phyloP scores from a whole-genome alignment of 2,329 filamentous ascomycete species.

The Colletotrichum destructivum region DNA sequence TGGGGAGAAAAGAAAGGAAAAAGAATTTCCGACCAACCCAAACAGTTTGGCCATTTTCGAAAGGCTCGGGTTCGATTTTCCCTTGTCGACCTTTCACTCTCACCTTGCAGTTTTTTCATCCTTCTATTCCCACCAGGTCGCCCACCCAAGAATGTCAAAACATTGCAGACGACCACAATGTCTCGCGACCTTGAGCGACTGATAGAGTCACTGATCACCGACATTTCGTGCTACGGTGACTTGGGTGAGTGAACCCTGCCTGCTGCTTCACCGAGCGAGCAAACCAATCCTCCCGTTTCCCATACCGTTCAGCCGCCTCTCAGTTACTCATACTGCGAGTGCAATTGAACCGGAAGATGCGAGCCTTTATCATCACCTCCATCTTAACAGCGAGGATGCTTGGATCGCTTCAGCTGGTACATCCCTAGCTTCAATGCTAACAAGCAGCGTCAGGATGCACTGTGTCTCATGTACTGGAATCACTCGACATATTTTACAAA shows the following conservation, averaged over 20 bases:
- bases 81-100: constrained; percentile 28
- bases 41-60: constrained; percentile 1
- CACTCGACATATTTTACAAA: constrained; percentile 35
- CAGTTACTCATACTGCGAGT: background rate
- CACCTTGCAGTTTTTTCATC: constrained; percentile 9
- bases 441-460: constrained; percentile 35
- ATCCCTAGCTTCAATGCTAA: constrained; percentile 20
- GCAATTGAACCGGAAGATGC: background rate
- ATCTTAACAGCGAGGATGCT: background rate
- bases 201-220: constrained; percentile 42
- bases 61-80: constrained; percentile 29
- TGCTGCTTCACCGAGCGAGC: constrained; percentile 7
- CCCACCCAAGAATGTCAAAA: constrained; percentile 27
- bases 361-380: background rate
- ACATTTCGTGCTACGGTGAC: constrained; percentile 43
- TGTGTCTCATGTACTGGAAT: constrained; percentile 38
- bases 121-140: background rate
- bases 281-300: background rate
- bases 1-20: background rate
- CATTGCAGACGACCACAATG: constrained; percentile 19
- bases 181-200: constrained; percentile 42
- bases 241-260: constrained; percentile 35
- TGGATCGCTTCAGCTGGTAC: background rate
- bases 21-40: constrained; percentile 23
- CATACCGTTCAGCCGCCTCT: background rate